phyloP scores from a whole-genome alignment of 1,284 basidiomycete genomes.

The Grifola frondosa region DNA sequence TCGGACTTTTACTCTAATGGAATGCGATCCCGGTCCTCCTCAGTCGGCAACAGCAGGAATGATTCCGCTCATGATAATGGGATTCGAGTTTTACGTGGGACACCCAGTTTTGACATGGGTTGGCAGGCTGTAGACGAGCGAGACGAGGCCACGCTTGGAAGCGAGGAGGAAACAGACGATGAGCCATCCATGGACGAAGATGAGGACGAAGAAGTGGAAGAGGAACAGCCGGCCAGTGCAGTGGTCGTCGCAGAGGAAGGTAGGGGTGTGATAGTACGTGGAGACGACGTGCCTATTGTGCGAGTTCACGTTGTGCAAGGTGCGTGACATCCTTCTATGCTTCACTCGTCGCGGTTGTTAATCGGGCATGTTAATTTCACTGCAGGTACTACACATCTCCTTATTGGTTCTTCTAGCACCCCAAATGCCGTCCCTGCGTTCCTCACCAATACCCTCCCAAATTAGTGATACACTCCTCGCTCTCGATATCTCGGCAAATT shows the following conservation, averaged over 20 bases:
- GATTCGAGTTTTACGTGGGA: conserved; percentile 44
- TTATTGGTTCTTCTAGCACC: conserved; percentile 75
- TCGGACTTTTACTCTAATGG: conserved; percentile 64
- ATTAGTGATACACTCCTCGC: conserved; percentile 80
- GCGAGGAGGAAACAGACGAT: conserved; percentile 75
- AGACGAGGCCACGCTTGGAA: conserved; percentile 64
- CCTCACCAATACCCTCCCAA: conserved; percentile 64
- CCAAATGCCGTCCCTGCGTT: conserved; percentile 77
- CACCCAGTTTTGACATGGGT: conserved; percentile 69
- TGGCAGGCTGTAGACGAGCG: conserved; percentile 74
- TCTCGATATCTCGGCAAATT: conserved; percentile 88
- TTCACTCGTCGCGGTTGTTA: conserved; percentile 1
- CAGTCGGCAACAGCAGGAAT: conserved; percentile 50
- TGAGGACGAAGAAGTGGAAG: conserved; percentile 48
- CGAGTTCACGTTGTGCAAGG: conserved; percentile 69
- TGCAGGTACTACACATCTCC: conserved; percentile 84
- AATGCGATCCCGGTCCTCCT: conserved; percentile 66
- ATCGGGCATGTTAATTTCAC: conserved; percentile 11
- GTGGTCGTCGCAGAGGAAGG: conserved; percentile 79
- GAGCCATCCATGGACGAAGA: conserved; percentile 51
- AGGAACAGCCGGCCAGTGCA: conserved; percentile 72
- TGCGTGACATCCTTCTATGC: conserved; percentile 35
- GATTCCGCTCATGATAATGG: conserved; percentile 44
- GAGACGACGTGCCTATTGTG: conserved; percentile 57
- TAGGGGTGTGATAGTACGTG: conserved; percentile 74